These are phyloP conservation scores for Mycena polygramma DNA, from an alignment of 768 basidiomycete genomes.

Conservation along the genomic window DNA sequence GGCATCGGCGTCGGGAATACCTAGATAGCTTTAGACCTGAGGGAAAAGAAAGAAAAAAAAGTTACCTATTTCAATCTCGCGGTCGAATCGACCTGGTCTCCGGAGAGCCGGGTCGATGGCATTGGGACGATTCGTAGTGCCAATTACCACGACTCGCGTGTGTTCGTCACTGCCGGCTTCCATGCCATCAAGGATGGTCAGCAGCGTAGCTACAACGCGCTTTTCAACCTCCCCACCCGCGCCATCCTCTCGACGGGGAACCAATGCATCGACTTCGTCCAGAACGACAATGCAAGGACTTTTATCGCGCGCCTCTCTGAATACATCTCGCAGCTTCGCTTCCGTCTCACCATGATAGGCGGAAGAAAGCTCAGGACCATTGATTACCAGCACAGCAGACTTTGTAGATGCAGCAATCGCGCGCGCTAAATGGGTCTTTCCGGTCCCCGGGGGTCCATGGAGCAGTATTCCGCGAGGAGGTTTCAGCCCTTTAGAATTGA, in stretches of 20 bases:
- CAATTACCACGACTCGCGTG: conserved; percentile 90
- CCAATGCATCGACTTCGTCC: conserved; percentile 96
- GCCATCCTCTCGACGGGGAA: conserved; percentile 89
- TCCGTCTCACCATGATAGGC: conserved; percentile 99
- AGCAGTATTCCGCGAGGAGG: conserved; percentile 96
- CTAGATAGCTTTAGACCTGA: conserved; percentile 52
- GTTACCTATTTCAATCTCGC: conserved; percentile 95
- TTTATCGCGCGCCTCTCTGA: conserved; percentile 82
- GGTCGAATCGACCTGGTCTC: conserved; percentile 91
- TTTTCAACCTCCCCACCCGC: conserved; percentile 96
- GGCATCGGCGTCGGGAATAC: conserved; percentile 89
- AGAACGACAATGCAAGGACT: conserved; percentile 95
- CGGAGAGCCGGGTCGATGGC: conserved; percentile 95
- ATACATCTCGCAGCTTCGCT: conserved; percentile 89
- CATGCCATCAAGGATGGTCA: conserved; percentile 96
- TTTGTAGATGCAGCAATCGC: conserved; percentile 91
- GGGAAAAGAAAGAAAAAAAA: conserved; percentile 23
- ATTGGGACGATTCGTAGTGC: conserved; percentile 95
- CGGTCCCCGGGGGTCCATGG: conserved; percentile 97
- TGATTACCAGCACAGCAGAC: conserved; percentile 92
- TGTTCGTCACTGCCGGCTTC: conserved; percentile 61
- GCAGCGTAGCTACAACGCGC: conserved; percentile 92
- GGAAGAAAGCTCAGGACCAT: conserved; percentile 94
- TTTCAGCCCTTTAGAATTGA: conserved; percentile 73
- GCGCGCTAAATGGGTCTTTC: conserved; percentile 96